Conservation (phyloP, 306 rosid species). For the Lotus japonicus region DNA sequence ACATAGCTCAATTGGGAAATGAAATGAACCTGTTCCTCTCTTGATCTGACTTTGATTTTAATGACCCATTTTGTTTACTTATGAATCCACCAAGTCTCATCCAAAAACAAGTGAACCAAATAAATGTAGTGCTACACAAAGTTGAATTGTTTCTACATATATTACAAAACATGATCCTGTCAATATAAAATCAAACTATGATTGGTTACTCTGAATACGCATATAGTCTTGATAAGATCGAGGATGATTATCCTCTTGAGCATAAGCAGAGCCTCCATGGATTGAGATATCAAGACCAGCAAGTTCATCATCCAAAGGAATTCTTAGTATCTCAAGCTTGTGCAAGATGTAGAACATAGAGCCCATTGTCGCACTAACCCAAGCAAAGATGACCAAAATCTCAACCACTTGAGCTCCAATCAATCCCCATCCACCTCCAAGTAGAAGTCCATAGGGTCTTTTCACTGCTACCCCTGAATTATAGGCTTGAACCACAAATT, state of each 20-base stretch:
- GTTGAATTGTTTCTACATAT: neutral
- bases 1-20: neutral
- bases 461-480: slow-evolving; percentile 22
- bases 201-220: slow-evolving; percentile 6
- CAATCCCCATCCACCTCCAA: slow-evolving; percentile 74
- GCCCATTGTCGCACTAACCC: slow-evolving; percentile 76
- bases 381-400: slow-evolving; percentile 42
- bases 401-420: slow-evolving; percentile 57
- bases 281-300: slow-evolving; percentile 67
- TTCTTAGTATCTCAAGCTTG: slow-evolving; percentile 47
- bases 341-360: slow-evolving; percentile 45
- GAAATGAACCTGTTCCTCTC: neutral
- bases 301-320: slow-evolving; percentile 42
- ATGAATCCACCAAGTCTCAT: no score
- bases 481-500: slow-evolving; percentile 47
- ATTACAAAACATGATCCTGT: neutral
- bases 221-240: slow-evolving; percentile 30
- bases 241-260: slow-evolving; percentile 28
- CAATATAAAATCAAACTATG: neutral
- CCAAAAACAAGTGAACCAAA: no score
- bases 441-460: slow-evolving; percentile 54
- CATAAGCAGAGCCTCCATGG: slow-evolving; percentile 69
- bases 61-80: no score
- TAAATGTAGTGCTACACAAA: neutral
- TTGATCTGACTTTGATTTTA: neutral